Conservation (phyloP, 2,329 filamentous ascomycete species). For the Ascocoryne sarcoides region DNA sequence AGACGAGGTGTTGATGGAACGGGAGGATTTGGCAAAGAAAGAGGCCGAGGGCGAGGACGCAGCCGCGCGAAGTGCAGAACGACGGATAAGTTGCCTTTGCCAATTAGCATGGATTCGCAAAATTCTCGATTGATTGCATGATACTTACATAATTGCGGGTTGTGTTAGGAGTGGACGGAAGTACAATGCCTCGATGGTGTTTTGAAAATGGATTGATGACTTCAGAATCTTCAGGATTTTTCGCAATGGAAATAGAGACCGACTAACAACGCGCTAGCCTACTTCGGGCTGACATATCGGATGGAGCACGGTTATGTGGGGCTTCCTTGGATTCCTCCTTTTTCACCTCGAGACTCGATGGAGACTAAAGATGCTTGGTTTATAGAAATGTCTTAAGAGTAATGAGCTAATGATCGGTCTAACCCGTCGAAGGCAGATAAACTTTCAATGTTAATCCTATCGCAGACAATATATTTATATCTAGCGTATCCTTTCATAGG, state of each 20-base stretch:
- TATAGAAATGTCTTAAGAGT: no score
- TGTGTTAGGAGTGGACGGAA: constrained; percentile 2
- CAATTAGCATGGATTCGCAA: constrained; percentile 6
- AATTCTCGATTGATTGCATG: not conserved
- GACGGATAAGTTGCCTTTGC: constrained; percentile 37
- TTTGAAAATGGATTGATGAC: not conserved
- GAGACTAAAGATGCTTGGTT: no score
- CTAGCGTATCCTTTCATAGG: no score
- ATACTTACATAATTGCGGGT: not conserved
- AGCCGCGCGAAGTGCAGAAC: constrained; percentile 46
- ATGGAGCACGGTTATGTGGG: no score
- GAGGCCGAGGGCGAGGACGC: constrained; percentile 39
- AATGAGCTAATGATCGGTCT: no score
- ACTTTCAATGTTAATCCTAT: no score
- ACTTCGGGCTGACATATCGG: no score
- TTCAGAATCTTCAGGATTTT: not conserved
- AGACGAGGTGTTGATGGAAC: constrained; percentile 32
- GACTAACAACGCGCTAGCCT: no score
- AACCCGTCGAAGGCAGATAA: no score
- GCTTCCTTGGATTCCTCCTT: no score
- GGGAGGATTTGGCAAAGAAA: constrained; percentile 34
- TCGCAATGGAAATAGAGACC: not conserved
- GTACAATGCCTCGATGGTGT: not conserved
- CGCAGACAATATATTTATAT: no score
- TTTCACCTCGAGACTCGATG: no score